These are phyloP conservation scores for Kwoniella botswanensis DNA, from an alignment of 768 basidiomycete species.

Conservation along the genomic window DNA sequence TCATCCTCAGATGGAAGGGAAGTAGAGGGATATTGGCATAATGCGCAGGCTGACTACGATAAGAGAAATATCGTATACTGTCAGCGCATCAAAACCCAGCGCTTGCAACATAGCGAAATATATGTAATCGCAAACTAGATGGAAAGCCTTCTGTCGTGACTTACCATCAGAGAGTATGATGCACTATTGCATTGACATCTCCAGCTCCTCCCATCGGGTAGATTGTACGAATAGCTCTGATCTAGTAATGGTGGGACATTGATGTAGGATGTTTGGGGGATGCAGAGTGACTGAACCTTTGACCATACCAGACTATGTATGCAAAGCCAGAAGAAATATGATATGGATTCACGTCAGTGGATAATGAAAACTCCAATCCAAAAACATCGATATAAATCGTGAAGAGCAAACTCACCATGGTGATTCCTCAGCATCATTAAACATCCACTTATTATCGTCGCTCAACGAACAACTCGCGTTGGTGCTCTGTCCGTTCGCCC, in stretches of 20 bases:
- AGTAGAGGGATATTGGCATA: conserved; percentile 21
- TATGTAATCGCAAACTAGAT: neutral
- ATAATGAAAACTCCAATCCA: no score
- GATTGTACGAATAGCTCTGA: conserved; percentile 38
- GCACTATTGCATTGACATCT: conserved; percentile 47
- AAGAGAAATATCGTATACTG: no score
- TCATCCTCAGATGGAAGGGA: conserved; percentile 9
- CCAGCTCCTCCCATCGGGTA: conserved; percentile 11
- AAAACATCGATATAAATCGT: no score
- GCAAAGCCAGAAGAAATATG: no score
- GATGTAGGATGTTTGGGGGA: conserved; percentile 27
- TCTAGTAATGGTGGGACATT: conserved; percentile 48
- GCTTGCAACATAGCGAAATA: neutral
- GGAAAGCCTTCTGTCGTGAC: neutral
- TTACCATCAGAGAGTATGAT: conserved; percentile 47
- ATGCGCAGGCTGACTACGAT: conserved; percentile 27
- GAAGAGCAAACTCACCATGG: conserved; percentile 41
- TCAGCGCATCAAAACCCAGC: no score
- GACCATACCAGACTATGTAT: conserved; percentile 41
- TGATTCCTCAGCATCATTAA: conserved; percentile 42
- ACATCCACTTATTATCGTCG: conserved; percentile 38
- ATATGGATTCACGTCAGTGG: no score
- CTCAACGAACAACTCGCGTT: conserved; percentile 35
- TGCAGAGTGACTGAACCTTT: conserved; percentile 48
- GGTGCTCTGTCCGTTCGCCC: conserved; percentile 32